Percentiles rank a stretch among this genome's conserved stretches.
Conservation (phyloP, 2,329 filamentous ascomycete species). For the Ophiocordyceps australis region DNA sequence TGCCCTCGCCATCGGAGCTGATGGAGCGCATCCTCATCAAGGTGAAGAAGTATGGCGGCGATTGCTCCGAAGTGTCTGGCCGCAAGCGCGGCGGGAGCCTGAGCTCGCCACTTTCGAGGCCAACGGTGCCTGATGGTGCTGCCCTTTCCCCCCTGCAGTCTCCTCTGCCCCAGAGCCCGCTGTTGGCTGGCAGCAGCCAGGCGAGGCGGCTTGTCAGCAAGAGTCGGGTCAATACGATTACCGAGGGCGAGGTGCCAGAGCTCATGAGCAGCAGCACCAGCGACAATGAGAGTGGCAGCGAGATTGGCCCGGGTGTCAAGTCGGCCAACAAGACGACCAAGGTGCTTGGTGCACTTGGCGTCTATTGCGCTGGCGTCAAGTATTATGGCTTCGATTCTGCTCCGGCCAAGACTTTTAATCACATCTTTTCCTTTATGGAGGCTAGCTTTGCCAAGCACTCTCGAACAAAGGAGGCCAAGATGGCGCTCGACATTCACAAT, state of each 20-base stretch:
- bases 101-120: conserved; percentile 44
- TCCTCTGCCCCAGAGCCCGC: conserved; percentile 34
- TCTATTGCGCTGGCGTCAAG: conserved; percentile 59
- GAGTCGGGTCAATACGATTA: conserved; percentile 38
- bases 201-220: conserved; percentile 27
- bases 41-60: conserved; percentile 57
- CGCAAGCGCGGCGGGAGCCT: conserved; percentile 50
- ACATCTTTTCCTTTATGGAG: conserved; percentile 92
- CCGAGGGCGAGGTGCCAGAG: conserved; percentile 36
- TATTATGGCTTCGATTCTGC: conserved; percentile 63
- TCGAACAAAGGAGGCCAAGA: conserved; percentile 57
- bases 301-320: conserved; percentile 36
- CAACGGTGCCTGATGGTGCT: conserved; percentile 39
- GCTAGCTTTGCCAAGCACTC: conserved; percentile 69
- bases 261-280: conserved; percentile 47
- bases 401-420: conserved; percentile 76
- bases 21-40: conserved; percentile 79
- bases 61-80: conserved; percentile 19
- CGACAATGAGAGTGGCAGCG: conserved; percentile 56
- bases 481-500: conserved; percentile 74
- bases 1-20: conserved; percentile 77
- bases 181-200: conserved; percentile 31
- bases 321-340: conserved; percentile 73
- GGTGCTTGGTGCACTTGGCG: conserved; percentile 67
- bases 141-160: conserved; percentile 27